A percentile compares a stretch with the other conserved stretches of the same genome.
These are phyloP conservation scores for Scheffersomyces amazonensis DNA, from an alignment of 805 yeast species.

Conservation along the genomic window DNA sequence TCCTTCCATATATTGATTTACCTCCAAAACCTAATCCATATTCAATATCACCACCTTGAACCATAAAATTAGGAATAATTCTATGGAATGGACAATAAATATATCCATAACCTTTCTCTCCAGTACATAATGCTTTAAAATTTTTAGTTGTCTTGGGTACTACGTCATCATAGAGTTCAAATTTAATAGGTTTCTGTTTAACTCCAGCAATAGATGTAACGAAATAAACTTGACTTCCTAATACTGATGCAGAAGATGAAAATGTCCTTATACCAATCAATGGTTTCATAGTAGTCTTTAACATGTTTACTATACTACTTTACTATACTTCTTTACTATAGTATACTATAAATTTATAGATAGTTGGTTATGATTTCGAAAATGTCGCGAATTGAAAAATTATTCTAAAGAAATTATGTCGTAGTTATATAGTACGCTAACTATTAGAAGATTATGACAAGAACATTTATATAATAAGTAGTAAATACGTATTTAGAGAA, in stretches of 20 bases:
- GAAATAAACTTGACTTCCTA: constrained; percentile 55
- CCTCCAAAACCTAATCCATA: constrained; percentile 47
- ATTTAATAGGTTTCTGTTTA: constrained; percentile 37
- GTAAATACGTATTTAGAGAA: background rate
- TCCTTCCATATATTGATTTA: constrained; percentile 59
- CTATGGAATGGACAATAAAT: constrained; percentile 45
- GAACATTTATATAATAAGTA: too few species aligned
- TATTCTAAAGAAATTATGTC: too few species aligned
- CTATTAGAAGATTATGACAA: too few species aligned
- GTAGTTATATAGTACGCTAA: too few species aligned
- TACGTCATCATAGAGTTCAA: constrained; percentile 74
- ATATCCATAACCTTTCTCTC: constrained; percentile 45
- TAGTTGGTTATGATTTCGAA: too few species aligned
- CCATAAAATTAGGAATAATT: constrained; percentile 47
- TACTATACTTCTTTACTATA: too few species aligned
- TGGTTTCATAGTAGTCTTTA: too few species aligned
- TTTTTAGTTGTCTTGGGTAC: constrained; percentile 96
- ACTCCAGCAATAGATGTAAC: constrained; percentile 56
- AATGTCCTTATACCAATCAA: constrained; percentile 41
- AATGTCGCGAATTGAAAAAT: too few species aligned
- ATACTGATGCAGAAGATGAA: constrained; percentile 43
- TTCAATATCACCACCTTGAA: constrained; percentile 49
- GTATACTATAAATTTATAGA: too few species aligned
- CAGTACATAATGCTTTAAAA: constrained; percentile 87
- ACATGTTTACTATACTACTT: too few species aligned